Percentiles rank a stretch among this genome's conserved stretches.
These are phyloP conservation scores for Hippophae rhamnoides DNA, from an alignment of 306 rosid genomes.

Conservation along the genomic window DNA sequence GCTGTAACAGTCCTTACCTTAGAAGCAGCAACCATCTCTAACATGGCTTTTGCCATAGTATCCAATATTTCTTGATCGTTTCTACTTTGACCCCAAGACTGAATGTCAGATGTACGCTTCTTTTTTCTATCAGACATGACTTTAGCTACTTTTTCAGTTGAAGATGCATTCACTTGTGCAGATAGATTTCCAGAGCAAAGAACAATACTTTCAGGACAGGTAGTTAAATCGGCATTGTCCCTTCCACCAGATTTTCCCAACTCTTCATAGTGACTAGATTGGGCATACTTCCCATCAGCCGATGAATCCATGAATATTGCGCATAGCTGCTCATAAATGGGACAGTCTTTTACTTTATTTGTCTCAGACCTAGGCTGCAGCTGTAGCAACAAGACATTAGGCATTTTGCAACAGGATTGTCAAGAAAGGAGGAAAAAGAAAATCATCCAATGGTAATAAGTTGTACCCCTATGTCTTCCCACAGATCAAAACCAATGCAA, in stretches of 20 bases:
- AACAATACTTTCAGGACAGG: slow-evolving; percentile 37
- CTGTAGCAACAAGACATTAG: slow-evolving; percentile 25
- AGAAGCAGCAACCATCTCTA: slow-evolving; percentile 60
- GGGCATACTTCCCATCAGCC: slow-evolving; percentile 70
- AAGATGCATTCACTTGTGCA: slow-evolving; percentile 25
- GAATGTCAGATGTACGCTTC: slow-evolving; percentile 49
- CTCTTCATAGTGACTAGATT: slow-evolving; percentile 73
- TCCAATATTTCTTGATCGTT: slow-evolving; percentile 41
- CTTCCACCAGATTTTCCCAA: slow-evolving; percentile 41
- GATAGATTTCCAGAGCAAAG: slow-evolving; percentile 30
- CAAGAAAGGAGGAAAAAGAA: neutral
- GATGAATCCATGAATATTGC: slow-evolving; percentile 62
- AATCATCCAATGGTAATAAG: slow-evolving; percentile 4
- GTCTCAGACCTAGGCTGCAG: slow-evolving; percentile 54
- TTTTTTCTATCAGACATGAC: slow-evolving; percentile 40
- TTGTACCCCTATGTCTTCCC: slow-evolving; percentile 70
- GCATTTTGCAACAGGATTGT: slow-evolving; percentile 9
- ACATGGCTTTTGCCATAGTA: slow-evolving; percentile 54
- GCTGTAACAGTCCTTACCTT: slow-evolving; percentile 33
- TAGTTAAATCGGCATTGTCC: slow-evolving; percentile 23
- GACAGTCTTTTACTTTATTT: slow-evolving; percentile 58
- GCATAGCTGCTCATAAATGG: slow-evolving; percentile 78
- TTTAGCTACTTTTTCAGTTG: slow-evolving; percentile 35
- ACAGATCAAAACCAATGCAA: slow-evolving; percentile 54
- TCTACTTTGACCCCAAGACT: slow-evolving; percentile 21